Conservation (phyloP, 306 rosid genomes). For the Medicago ruthenica region DNA sequence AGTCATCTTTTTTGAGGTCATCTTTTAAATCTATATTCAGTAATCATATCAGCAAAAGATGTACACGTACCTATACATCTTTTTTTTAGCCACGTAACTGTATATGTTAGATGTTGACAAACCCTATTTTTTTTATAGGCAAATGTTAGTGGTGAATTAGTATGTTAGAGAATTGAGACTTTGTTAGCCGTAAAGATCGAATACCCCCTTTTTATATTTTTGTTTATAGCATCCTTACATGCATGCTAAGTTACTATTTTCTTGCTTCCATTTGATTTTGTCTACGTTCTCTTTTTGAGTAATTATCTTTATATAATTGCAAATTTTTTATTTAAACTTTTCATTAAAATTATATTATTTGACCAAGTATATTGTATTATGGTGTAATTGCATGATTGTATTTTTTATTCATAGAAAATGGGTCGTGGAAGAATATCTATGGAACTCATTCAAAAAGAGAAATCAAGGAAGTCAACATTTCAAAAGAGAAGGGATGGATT, state of each 20-base stretch:
- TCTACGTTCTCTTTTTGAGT: background rate
- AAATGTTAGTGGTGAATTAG: too few species aligned
- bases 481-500: constrained; percentile 33
- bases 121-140: too few species aligned
- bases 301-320: background rate
- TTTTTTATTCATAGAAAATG: constrained; percentile 37
- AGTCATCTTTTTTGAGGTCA: too few species aligned
- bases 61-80: too few species aligned
- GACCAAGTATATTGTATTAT: background rate
- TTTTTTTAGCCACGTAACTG: too few species aligned
- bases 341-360: background rate
- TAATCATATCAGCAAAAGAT: too few species aligned
- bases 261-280: background rate
- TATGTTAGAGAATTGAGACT: too few species aligned
- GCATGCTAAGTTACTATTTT: background rate
- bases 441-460: constrained; percentile 41
- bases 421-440: constrained; percentile 45
- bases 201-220: background rate
- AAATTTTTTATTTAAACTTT: background rate
- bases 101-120: too few species aligned
- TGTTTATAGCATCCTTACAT: background rate
- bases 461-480: constrained; percentile 39
- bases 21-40: too few species aligned
- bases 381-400: background rate
- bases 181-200: too few species aligned